phyloP scores from a whole-genome alignment of 148 eudicot genomes.

The Nepenthes gracilis region DNA sequence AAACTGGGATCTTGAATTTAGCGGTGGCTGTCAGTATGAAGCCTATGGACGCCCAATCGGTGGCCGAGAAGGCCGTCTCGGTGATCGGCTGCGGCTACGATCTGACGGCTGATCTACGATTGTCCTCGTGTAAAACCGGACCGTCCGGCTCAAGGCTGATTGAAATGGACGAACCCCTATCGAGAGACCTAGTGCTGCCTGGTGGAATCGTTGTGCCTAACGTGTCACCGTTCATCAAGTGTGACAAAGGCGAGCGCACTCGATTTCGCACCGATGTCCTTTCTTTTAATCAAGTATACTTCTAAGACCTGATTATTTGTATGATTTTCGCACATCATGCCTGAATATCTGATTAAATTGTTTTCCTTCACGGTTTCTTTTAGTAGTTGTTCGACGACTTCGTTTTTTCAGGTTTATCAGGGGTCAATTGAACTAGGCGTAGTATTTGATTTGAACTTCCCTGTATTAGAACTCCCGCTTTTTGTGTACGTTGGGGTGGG shows the following conservation, averaged over 20 bases:
- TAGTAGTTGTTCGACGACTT: too few species aligned
- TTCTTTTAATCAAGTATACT: slow-evolving; percentile 56
- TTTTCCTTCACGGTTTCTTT: too few species aligned
- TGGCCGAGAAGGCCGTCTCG: slow-evolving; percentile 77
- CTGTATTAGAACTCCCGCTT: too few species aligned
- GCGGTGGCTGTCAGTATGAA: slow-evolving; percentile 12
- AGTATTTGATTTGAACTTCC: too few species aligned
- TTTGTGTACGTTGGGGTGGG: too few species aligned
- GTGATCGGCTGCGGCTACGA: slow-evolving; percentile 84
- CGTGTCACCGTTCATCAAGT: slow-evolving; percentile 55
- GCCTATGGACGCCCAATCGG: slow-evolving; percentile 51
- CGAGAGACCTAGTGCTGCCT: slow-evolving; percentile 53
- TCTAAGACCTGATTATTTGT: too few species aligned
- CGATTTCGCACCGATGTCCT: slow-evolving; percentile 82
- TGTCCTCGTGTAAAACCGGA: slow-evolving; percentile 57
- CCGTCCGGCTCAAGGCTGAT: slow-evolving; percentile 57
- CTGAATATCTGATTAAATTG: too few species aligned
- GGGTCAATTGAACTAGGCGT: too few species aligned
- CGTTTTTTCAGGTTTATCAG: too few species aligned
- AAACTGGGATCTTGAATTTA: too few species aligned
- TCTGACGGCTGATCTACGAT: slow-evolving; percentile 46
- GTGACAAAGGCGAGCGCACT: slow-evolving; percentile 91
- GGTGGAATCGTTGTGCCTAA: slow-evolving; percentile 52
- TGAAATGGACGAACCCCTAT: slow-evolving; percentile 33
- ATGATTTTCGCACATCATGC: too few species aligned